Evolutionary conservation across 352 stramenopile genomes (phyloP).

Genomic region (Globisporangium spinosum): DNA sequence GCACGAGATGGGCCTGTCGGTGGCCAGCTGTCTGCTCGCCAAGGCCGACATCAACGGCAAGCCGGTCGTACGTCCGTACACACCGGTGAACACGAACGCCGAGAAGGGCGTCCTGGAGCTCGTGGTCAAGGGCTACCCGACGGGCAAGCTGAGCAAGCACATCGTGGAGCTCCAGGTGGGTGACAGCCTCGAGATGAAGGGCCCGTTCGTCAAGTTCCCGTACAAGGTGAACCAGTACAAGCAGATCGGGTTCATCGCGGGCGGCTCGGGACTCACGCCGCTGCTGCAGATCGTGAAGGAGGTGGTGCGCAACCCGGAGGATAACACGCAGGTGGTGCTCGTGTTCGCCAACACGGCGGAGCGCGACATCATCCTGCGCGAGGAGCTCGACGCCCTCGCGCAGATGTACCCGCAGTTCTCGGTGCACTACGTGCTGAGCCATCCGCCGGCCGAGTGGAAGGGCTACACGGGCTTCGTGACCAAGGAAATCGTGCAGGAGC

Average conservation of each 20-base stretch:
- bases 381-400: conserved; percentile 81
- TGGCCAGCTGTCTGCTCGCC: conserved; percentile 52
- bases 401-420: conserved; percentile 80
- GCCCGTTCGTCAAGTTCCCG: conserved; percentile 81
- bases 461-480: conserved; percentile 68
- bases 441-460: conserved; percentile 63
- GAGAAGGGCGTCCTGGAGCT: conserved; percentile 83
- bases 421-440: conserved; percentile 69
- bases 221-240: conserved; percentile 89
- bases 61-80: conserved; percentile 83
- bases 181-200: conserved; percentile 89
- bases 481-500: conserved; percentile 77
- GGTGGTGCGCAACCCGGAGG: conserved; percentile 77
- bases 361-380: conserved; percentile 86
- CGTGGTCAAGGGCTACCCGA: conserved; percentile 89
- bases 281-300: conserved; percentile 87
- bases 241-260: conserved; percentile 87
- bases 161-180: conserved; percentile 83
- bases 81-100: conserved; percentile 80
- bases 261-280: conserved; percentile 89
- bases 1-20: conserved; percentile 60
- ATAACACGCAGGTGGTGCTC: conserved; percentile 83
- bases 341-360: conserved; percentile 85
- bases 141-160: conserved; percentile 83
- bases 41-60: conserved; percentile 73